Base-by-base conservation (phyloP, 495 filamentous ascomycete genomes). In the Aspergillus olivimuriae region DNA sequence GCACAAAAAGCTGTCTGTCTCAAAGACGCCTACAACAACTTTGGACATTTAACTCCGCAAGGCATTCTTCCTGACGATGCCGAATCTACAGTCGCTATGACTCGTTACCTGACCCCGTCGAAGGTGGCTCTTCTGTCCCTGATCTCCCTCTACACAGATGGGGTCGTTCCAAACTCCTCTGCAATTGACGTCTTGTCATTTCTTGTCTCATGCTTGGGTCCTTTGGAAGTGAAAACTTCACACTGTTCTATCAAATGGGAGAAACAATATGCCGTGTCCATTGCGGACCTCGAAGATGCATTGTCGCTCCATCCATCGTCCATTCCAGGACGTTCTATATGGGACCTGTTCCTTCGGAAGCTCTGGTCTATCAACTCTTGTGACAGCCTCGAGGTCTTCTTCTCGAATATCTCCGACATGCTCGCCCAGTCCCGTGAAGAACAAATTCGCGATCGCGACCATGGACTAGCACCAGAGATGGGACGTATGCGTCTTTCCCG, bases 121-220 rank as follows among this genome's bases (percentile, higher is more conserved):
- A 92, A 87, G 53, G 78, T 96, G 48, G 83, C 82, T 48, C 75
- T 97, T 16, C 75, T 98, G 33, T 78, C 81, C 42, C 75, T 98
- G 31, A 75, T 89, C 39, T 77, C 83, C 49, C 72, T 96, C 17
- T 97, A 97, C 59, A 77, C 79, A 6, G 79, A 87, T 41, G 79
- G 76, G 5, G 67, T 76, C 1, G 81, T 94, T 20, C 86, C 87
- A n/a, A 84, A 78, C 41, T 66, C 75, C 30, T 81, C 84, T 10
- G 83, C 83, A 22, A 73, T 91, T n/a, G 77, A 85, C n/a, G 75
- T 97, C 11, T 74, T 98, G 11, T 86, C 84, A 26, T 95, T 95
- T 66, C 69, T 97, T 36, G 70, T 87, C 36, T 83, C 83, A 34
- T 80, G 89, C 48, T 52, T 94, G 22, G 74, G 87, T 40, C 72